Evolutionary conservation across 1,284 basidiomycete species (phyloP).

Genomic region (Apiotrichum sp.): DNA sequence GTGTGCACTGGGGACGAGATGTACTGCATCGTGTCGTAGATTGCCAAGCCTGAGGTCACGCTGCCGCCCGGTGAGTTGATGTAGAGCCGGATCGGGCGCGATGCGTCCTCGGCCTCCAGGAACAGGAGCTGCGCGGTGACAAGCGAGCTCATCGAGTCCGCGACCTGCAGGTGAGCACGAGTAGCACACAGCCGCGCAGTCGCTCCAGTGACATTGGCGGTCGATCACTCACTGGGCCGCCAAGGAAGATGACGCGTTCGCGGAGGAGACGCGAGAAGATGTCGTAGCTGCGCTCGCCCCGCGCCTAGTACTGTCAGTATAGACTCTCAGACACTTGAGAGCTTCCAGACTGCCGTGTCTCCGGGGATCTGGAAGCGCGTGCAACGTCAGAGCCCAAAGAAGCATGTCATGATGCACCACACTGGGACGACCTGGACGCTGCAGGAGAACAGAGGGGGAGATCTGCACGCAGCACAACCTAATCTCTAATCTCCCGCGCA

Average conservation of each 20-base stretch:
- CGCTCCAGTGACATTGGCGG: too few species aligned
- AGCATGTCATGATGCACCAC: too few species aligned
- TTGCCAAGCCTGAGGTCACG: conserved; percentile 86
- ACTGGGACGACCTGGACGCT: too few species aligned
- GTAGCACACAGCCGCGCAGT: too few species aligned
- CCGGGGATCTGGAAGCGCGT: too few species aligned
- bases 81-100: conserved; percentile 85
- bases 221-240: conserved; percentile 37
- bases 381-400: too few species aligned
- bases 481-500: too few species aligned
- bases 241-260: conserved; percentile 89
- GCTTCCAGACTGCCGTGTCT: too few species aligned
- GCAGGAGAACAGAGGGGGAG: too few species aligned
- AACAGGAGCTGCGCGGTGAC: conserved; percentile 85
- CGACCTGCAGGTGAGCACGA: conserved; percentile 55
- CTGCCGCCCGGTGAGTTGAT: conserved; percentile 92
- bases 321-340: too few species aligned
- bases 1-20: conserved; percentile 89
- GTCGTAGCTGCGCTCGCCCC: conserved; percentile 88
- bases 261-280: conserved; percentile 84
- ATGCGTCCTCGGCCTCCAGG: conserved; percentile 85
- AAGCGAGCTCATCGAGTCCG: conserved; percentile 73
- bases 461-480: too few species aligned
- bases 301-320: conserved; percentile 54
- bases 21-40: conserved; percentile 87